Percentiles rank a stretch among this genome's conserved stretches.
Evolutionary conservation across 176 grass and related monocot species (phyloP).

Genomic region (Ensete glaucum): DNA sequence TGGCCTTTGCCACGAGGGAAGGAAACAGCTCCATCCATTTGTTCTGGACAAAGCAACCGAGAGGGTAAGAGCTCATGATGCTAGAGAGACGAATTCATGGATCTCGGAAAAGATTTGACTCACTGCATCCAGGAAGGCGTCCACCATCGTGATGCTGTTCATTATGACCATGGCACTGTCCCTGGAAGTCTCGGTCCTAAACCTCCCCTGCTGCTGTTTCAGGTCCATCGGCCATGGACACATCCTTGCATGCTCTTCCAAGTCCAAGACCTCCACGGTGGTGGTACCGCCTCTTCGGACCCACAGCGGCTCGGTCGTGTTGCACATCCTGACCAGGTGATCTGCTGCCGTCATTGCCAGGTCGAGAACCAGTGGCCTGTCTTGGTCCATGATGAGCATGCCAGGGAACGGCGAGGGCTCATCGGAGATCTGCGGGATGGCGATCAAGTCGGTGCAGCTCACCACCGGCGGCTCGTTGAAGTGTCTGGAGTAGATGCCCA

Average conservation of each 20-base stretch:
- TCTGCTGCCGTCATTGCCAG: slow-evolving; percentile 57
- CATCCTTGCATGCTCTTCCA: slow-evolving; percentile 48
- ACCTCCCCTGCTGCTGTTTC: slow-evolving; percentile 25
- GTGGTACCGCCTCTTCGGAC: background rate
- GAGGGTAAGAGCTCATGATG: too few species aligned
- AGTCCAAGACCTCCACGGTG: slow-evolving; percentile 33
- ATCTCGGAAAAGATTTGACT: slow-evolving; percentile 1
- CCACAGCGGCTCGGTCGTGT: slow-evolving; percentile 50
- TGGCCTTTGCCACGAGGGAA: slow-evolving; percentile 65
- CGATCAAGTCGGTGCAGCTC: slow-evolving; percentile 43
- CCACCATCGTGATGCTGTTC: slow-evolving; percentile 90
- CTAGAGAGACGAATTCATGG: too few species aligned
- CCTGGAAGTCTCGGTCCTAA: slow-evolving; percentile 61
- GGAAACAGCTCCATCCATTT: slow-evolving; percentile 99
- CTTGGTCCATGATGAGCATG: slow-evolving; percentile 50
- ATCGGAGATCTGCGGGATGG: slow-evolving; percentile 19
- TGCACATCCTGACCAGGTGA: slow-evolving; percentile 54
- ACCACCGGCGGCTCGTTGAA: slow-evolving; percentile 39
- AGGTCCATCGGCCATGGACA: slow-evolving; percentile 59
- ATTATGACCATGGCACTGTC: slow-evolving; percentile 77
- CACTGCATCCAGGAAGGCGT: slow-evolving; percentile 79
- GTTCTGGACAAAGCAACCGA: slow-evolving; percentile 31
- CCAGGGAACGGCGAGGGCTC: slow-evolving; percentile 17
- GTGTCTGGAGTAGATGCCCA: slow-evolving; percentile 70
- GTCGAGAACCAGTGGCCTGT: slow-evolving; percentile 59